A percentile compares a stretch with the other conserved stretches of the same genome.
Evolutionary conservation across 192 early-diverging fungal species (phyloP).

Genomic region (Rhizophlyctis rosea): DNA sequence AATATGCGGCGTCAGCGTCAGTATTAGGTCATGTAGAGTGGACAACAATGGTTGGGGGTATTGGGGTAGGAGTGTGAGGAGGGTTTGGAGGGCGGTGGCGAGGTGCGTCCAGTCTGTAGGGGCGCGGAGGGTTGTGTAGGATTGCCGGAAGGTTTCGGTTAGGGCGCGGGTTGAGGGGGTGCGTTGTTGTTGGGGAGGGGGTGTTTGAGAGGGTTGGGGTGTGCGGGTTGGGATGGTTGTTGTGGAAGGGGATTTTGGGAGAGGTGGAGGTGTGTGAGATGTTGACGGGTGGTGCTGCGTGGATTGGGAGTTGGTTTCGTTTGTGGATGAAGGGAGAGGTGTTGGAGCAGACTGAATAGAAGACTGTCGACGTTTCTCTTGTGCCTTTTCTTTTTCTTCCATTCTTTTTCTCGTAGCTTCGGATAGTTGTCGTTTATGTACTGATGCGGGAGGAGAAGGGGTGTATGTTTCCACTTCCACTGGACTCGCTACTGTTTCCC

Average conservation of each 20-base stretch:
- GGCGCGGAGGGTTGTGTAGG: not conserved
- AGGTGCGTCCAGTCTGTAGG: not conserved
- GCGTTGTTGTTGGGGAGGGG: not conserved
- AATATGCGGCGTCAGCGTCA: constrained; percentile 18
- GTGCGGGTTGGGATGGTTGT: too few relatives aligned
- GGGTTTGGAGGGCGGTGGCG: constrained; percentile 4
- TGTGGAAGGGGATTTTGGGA: too few relatives aligned
- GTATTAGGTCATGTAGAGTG: constrained; percentile 22
- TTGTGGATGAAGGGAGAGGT: too few relatives aligned
- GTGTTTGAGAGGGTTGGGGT: not conserved
- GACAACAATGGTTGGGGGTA: not conserved
- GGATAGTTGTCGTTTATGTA: not conserved
- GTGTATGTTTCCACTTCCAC: too few relatives aligned
- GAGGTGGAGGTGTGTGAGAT: too few relatives aligned
- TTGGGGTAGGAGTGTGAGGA: constrained; percentile 7
- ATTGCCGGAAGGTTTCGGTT: not conserved
- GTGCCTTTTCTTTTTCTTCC: too few relatives aligned
- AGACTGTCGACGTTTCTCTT: too few relatives aligned
- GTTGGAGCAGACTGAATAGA: too few relatives aligned
- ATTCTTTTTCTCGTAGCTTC: not conserved
- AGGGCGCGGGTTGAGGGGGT: constrained; percentile 1
- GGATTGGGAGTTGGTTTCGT: too few relatives aligned
- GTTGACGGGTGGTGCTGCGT: too few relatives aligned
- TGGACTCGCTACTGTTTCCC: too few relatives aligned
- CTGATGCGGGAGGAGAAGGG: not conserved